phyloP scores from a whole-genome alignment of 345 rosid genomes.

The Alliaria petiolata region DNA sequence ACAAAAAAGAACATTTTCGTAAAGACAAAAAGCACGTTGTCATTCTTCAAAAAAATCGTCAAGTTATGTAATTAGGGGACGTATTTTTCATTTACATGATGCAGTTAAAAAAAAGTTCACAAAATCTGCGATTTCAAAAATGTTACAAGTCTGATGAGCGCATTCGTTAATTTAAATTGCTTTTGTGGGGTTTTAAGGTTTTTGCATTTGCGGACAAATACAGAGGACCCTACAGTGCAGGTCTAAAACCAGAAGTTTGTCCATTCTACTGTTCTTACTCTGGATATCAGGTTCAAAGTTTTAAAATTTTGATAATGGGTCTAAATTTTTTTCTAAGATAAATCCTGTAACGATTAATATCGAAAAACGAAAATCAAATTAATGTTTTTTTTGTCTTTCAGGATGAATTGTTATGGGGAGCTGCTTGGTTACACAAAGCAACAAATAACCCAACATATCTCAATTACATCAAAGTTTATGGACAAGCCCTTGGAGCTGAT shows the following conservation, averaged over 20 bases:
- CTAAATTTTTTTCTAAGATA: background rate
- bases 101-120: too few species aligned
- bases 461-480: slow-evolving; percentile 58
- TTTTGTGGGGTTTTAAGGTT: slow-evolving; percentile 43
- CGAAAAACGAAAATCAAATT: slow-evolving; percentile 17
- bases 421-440: slow-evolving; percentile 78
- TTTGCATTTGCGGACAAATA: slow-evolving; percentile 64
- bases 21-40: too few species aligned
- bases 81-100: too few species aligned
- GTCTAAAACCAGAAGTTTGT: slow-evolving; percentile 53
- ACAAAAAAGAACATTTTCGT: background rate
- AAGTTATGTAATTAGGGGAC: too few species aligned
- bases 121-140: too few species aligned
- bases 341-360: background rate
- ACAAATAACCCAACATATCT: slow-evolving; percentile 48
- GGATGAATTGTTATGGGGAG: slow-evolving; percentile 93
- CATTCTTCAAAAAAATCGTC: too few species aligned
- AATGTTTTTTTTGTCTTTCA: slow-evolving; percentile 35
- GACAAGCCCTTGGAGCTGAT: slow-evolving; percentile 33
- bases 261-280: slow-evolving; percentile 78
- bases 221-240: slow-evolving; percentile 64
- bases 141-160: too few species aligned
- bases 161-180: too few species aligned
- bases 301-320: background rate
- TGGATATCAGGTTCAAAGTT: slow-evolving; percentile 52